Conservation (phyloP, 2,329 filamentous ascomycete species). For the Ophiostoma triangulosporum region DNA sequence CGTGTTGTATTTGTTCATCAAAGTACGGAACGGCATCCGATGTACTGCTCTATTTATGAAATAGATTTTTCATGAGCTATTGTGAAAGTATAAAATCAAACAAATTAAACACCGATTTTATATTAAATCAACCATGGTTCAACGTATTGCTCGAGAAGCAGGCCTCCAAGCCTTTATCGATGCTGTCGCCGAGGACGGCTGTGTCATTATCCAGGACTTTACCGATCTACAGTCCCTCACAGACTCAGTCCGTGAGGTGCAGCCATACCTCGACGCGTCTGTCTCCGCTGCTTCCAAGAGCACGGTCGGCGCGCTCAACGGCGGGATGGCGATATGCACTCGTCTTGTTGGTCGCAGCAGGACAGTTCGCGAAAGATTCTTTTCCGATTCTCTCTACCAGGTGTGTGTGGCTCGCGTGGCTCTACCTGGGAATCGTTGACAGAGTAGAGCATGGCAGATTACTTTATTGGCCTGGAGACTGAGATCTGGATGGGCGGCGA, state of each 20-base stretch:
- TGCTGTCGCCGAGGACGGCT: not conserved
- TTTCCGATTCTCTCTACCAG: not conserved
- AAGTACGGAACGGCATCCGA: no score
- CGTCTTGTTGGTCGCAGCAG: not conserved
- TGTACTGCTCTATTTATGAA: no score
- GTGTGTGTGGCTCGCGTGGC: no score
- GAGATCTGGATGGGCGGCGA: not conserved
- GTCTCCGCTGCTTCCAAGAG: not conserved
- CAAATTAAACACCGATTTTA: not conserved
- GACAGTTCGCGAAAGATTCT: not conserved
- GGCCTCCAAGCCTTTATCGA: not conserved
- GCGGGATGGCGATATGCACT: not conserved
- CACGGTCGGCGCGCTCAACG: not conserved
- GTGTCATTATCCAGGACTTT: slow-evolving; percentile 1
- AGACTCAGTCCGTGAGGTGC: not conserved
- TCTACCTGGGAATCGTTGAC: no score
- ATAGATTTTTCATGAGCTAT: not conserved
- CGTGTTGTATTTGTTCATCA: no score
- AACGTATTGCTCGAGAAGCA: not conserved
- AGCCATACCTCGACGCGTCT: not conserved
- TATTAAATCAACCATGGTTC: not conserved
- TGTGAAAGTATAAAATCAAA: not conserved
- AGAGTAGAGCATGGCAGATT: not conserved
- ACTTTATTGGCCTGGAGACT: not conserved
- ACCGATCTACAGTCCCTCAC: not conserved